phyloP scores from a whole-genome alignment of 2,329 filamentous ascomycete genomes.

The Coniochaeta hoffmannii region DNA sequence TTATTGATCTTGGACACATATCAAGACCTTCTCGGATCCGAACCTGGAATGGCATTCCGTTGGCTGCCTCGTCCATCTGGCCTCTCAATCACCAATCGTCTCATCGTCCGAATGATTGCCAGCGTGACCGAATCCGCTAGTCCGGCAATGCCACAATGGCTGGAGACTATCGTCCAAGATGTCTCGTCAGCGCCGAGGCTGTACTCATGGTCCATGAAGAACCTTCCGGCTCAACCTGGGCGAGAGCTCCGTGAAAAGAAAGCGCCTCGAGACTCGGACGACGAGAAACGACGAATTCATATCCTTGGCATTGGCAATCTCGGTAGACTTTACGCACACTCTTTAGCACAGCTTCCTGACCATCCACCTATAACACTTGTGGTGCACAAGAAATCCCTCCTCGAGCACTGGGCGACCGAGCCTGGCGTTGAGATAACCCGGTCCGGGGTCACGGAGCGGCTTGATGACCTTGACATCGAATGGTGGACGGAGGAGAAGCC shows the following conservation, averaged over 20 bases:
- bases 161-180: conserved; percentile 9
- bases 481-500: conserved; percentile 44
- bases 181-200: conserved; percentile 8
- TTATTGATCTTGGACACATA: neutral
- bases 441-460: conserved; percentile 20
- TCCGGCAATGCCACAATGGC: conserved; percentile 8
- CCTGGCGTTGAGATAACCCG: conserved; percentile 39
- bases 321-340: conserved; percentile 70
- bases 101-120: neutral
- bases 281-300: conserved; percentile 48
- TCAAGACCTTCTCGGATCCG: neutral
- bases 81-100: neutral
- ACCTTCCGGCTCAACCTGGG: conserved; percentile 4
- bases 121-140: neutral
- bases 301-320: conserved; percentile 77
- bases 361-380: conserved; percentile 73
- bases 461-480: conserved; percentile 40
- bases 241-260: neutral
- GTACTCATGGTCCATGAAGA: conserved; percentile 13
- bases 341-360: conserved; percentile 50
- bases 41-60: neutral
- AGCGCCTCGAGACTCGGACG: conserved; percentile 1
- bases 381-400: conserved; percentile 53
- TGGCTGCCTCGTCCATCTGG: neutral
- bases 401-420: conserved; percentile 36